phyloP scores from a whole-genome alignment of 768 basidiomycete genomes.

The Dacryopinax primogenitus region DNA sequence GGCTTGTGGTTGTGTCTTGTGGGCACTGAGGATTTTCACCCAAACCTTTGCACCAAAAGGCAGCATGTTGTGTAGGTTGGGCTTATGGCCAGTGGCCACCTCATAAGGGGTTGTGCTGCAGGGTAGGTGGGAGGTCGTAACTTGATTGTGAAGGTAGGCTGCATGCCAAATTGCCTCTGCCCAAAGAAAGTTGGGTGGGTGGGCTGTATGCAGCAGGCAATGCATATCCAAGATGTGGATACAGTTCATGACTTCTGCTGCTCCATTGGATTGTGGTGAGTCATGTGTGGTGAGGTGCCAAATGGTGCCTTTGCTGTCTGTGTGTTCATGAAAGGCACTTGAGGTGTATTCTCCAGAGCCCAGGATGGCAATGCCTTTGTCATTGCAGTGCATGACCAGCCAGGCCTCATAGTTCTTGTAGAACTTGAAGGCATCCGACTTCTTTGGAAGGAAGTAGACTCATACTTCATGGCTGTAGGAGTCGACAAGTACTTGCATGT shows the following conservation, averaged over 20 bases:
- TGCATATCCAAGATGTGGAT: not conserved
- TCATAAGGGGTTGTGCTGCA: not conserved
- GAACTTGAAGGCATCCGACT: not conserved
- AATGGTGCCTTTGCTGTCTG: conserved; percentile 6
- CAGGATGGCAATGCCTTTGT: conserved; percentile 4
- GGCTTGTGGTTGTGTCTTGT: conserved; percentile 24
- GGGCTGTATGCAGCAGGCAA: not conserved
- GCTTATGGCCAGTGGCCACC: not conserved
- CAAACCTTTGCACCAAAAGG: conserved; percentile 20
- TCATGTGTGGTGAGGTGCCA: conserved; percentile 10
- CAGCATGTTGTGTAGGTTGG: conserved; percentile 13
- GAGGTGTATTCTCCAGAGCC: conserved; percentile 15
- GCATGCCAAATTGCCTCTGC: not conserved
- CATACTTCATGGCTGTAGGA: not conserved
- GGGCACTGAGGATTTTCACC: conserved; percentile 19
- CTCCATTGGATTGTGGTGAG: conserved; percentile 16
- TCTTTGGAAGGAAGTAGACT: not conserved
- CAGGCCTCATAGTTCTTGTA: conserved; percentile 6
- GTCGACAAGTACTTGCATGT: not conserved
- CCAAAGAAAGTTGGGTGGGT: conserved; percentile 14
- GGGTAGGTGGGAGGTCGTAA: not conserved
- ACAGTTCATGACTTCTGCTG: conserved; percentile 12
- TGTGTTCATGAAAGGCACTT: not conserved
- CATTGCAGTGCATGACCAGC: conserved; percentile 9
- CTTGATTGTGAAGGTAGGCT: conserved; percentile 2